Evolutionary conservation across 768 basidiomycete genomes (phyloP), one percentile per base, ranked within the genome.

Genomic region (Pleurotus giganteus): DNA sequence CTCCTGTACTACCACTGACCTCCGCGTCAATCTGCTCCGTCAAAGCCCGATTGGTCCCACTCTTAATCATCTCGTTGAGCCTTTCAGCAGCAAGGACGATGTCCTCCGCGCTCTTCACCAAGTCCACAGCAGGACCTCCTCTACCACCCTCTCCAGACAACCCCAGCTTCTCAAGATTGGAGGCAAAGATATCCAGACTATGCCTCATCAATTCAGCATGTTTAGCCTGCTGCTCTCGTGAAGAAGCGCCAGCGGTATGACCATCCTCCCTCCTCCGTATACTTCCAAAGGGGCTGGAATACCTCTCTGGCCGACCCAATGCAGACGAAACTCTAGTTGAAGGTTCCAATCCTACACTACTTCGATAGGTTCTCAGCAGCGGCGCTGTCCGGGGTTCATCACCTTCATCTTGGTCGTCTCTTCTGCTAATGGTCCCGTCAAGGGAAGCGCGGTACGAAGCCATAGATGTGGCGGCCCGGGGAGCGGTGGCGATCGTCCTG

Each of bases 21-120:
- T 93, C 91, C 0, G 85, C 81, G 34, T 87, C 81, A 45, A 94
- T 86, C 68, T 91, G 88, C 52, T 81, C 77, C 58, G 90, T 87
- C 47, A 91, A 66, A 1, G 91, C 85, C 37, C 75, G 69, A 53
- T 75, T 71, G 12, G 82, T 84, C 2, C 79, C 82, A 1, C 68
- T 63, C 43, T 84, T 74, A 60, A 92, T 66, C 59, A 88, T 71
- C 49, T 62, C 76, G 60, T 89, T 88, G 53, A 94, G 69, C 58
- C 78, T 76, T 57, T 88, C 85, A n/a, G 88, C 80, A 27, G 82
- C 75, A 47, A 77, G 74, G 11, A 88, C 86, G 27, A 91, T 76
- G 13, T 73, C 74, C 63, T 84, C 81, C 1, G 91, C 88, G 47
- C 74, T 80, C 53, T 80, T 74, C 47, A 82, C 72, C 36, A 91